These are phyloP conservation scores for Chrysosporium queenslandicum DNA, from an alignment of 2,329 filamentous ascomycete species.

Conservation along the genomic window DNA sequence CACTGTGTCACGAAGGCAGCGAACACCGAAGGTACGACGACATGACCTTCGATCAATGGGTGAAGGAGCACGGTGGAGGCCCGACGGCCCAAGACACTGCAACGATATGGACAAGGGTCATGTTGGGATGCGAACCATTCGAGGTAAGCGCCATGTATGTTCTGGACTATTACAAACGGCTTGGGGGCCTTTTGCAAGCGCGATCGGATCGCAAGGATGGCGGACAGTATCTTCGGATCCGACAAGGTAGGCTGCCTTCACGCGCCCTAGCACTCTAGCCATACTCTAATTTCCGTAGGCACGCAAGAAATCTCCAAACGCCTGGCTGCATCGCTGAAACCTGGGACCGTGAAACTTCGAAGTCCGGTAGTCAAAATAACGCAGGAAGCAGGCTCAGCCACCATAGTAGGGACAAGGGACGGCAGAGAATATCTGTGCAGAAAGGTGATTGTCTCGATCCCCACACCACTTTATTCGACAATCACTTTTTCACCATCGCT, in stretches of 20 bases:
- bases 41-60: slow-evolving; percentile 29
- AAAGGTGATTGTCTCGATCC: slow-evolving; percentile 2
- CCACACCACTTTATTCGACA: slow-evolving; percentile 18
- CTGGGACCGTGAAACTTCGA: background rate
- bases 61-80: slow-evolving; percentile 26
- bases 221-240: slow-evolving; percentile 30
- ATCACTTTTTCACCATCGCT: slow-evolving; percentile 40
- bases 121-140: slow-evolving; percentile 32
- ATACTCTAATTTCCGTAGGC: background rate
- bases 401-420: background rate
- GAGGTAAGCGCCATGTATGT: slow-evolving; percentile 32
- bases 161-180: slow-evolving; percentile 33
- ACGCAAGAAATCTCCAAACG: slow-evolving; percentile 7
- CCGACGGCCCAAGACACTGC: slow-evolving; percentile 28
- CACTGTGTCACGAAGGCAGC: background rate
- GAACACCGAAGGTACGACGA: slow-evolving; percentile 24
- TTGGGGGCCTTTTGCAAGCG: slow-evolving; percentile 28
- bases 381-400: background rate
- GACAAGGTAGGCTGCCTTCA: slow-evolving; percentile 15
- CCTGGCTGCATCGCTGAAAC: background rate
- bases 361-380: background rate
- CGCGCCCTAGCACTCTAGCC: background rate
- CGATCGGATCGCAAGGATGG: slow-evolving; percentile 31
- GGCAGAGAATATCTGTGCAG: background rate
- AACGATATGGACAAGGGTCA: slow-evolving; percentile 31